These are phyloP conservation scores for Plantago ovata DNA, from an alignment of 257 asterid genomes.

Conservation along the genomic window DNA sequence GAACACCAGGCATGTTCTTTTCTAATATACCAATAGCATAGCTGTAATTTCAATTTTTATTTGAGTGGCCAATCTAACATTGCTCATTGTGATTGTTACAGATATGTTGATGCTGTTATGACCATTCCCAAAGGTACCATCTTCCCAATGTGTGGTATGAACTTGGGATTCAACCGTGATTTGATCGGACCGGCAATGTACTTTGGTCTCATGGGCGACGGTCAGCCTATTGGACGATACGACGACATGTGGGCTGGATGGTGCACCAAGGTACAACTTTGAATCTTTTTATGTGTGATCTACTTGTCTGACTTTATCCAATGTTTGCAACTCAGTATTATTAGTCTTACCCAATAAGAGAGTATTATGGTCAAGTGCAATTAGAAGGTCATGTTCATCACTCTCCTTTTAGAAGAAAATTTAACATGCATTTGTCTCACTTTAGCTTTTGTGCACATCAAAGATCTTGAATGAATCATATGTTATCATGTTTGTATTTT, in stretches of 20 bases:
- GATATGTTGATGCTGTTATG: slow-evolving; percentile 80
- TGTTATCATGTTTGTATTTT: too few relatives aligned
- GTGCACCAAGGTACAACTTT: slow-evolving; percentile 58
- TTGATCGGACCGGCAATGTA: slow-evolving; percentile 88
- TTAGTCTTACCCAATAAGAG: too few relatives aligned
- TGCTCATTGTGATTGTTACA: slow-evolving; percentile 23
- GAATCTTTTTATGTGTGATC: not conserved
- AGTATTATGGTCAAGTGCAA: too few relatives aligned
- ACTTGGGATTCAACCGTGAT: slow-evolving; percentile 70
- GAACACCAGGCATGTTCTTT: slow-evolving; percentile 47
- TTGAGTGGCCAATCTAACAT: not conserved
- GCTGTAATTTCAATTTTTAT: not conserved
- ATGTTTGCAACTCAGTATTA: too few relatives aligned
- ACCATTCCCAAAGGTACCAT: slow-evolving; percentile 77
- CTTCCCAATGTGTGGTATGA: slow-evolving; percentile 89
- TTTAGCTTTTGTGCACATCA: too few relatives aligned
- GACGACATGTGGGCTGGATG: slow-evolving; percentile 89
- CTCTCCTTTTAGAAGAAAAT: too few relatives aligned
- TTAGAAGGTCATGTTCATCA: too few relatives aligned
- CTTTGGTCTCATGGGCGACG: slow-evolving; percentile 92
- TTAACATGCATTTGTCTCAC: too few relatives aligned
- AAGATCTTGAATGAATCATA: too few relatives aligned
- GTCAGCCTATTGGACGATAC: slow-evolving; percentile 83
- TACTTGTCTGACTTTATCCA: not conserved
- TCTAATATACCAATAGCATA: not conserved